These are phyloP conservation scores for Penicillium paneum DNA, from an alignment of 2,329 filamentous ascomycete genomes.

Conservation along the genomic window DNA sequence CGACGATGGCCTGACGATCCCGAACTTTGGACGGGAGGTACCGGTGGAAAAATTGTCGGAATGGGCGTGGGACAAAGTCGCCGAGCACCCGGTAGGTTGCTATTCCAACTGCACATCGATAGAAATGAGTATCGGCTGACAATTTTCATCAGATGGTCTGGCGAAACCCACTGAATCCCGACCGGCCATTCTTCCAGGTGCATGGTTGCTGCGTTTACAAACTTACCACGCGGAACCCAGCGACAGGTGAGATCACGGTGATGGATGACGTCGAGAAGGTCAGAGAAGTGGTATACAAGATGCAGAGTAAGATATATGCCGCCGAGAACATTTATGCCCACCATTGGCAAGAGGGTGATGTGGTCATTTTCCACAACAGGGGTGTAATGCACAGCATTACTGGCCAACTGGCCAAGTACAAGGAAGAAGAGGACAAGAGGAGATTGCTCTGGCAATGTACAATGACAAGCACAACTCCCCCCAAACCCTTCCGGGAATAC, in stretches of 20 bases:
- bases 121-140: background rate
- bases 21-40: conserved; percentile 1
- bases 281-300: conserved; percentile 8
- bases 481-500: conserved; percentile 6
- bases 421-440: conserved; percentile 9
- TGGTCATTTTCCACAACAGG: conserved; percentile 15
- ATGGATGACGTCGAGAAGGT: conserved; percentile 10
- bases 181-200: conserved; percentile 10
- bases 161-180: conserved; percentile 9
- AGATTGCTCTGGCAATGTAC: conserved; percentile 13
- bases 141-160: conserved; percentile 6
- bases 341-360: conserved; percentile 12
- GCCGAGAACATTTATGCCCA: conserved; percentile 15
- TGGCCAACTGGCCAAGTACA: conserved; percentile 9
- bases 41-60: conserved; percentile 7
- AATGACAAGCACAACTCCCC: conserved; percentile 10
- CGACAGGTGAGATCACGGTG: conserved; percentile 6
- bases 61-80: conserved; percentile 10
- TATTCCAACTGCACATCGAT: background rate
- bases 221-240: conserved; percentile 5
- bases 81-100: conserved; percentile 9
- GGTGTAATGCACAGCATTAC: conserved; percentile 16
- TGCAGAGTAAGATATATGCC: conserved; percentile 12
- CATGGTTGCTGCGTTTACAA: conserved; percentile 15
- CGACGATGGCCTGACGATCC: conserved; percentile 7